Conservation (phyloP, 257 asterid genomes). For the Gentiana straminea region DNA sequence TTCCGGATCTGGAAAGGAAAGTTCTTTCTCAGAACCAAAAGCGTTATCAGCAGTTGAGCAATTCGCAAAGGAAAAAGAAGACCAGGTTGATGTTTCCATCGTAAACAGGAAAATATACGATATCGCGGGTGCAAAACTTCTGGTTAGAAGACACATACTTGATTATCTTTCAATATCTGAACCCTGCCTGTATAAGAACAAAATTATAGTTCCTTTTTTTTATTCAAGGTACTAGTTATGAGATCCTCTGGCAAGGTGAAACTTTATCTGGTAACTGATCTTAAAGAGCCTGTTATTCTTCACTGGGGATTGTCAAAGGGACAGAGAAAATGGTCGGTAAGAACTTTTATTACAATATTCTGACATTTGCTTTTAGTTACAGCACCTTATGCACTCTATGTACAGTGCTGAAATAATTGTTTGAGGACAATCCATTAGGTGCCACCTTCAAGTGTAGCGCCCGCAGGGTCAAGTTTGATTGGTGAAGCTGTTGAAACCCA, state of each 20-base stretch:
- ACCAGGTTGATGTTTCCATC: constrained; percentile 38
- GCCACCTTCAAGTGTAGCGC: constrained; percentile 67
- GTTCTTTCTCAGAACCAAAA: constrained; percentile 31
- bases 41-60: constrained; percentile 46
- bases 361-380: no score
- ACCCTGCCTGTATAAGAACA: background rate
- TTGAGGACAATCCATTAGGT: constrained; percentile 33
- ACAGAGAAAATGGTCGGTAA: constrained; percentile 87
- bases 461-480: constrained; percentile 64
- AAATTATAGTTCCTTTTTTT: background rate
- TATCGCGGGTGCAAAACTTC: constrained; percentile 60
- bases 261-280: constrained; percentile 74
- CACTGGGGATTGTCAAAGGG: constrained; percentile 92
- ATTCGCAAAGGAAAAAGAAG: constrained; percentile 47
- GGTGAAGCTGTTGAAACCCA: constrained; percentile 63
- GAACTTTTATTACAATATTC: constrained; percentile 9
- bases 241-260: constrained; percentile 47
- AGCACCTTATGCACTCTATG: no score
- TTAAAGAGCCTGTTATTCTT: constrained; percentile 61
- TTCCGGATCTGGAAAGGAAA: constrained; percentile 28
- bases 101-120: constrained; percentile 42
- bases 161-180: background rate
- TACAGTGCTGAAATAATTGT: background rate
- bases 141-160: constrained; percentile 34
- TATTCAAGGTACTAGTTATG: constrained; percentile 60